Evolutionary conservation across 2,329 filamentous ascomycete species (phyloP).

Genomic region (Epichloe typhina): DNA sequence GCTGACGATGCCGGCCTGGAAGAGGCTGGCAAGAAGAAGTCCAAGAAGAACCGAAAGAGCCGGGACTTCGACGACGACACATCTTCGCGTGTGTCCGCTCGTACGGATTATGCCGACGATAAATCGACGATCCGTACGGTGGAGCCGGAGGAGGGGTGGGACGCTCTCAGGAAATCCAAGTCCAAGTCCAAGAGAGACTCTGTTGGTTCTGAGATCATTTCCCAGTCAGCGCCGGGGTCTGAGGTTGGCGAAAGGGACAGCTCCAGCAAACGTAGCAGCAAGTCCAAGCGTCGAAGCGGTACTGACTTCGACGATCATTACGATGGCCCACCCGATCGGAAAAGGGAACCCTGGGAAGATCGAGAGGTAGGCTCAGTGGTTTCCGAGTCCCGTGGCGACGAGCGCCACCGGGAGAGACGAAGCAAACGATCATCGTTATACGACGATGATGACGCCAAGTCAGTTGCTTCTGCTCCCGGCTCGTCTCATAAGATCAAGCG

Average conservation of each 20-base stretch:
- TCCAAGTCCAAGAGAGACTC: conserved; percentile 22
- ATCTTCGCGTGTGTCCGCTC: conserved; percentile 14
- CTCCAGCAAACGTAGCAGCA: conserved; percentile 27
- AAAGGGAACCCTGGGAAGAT: conserved; percentile 27
- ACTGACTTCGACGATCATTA: conserved; percentile 19
- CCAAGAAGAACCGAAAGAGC: conserved; percentile 17
- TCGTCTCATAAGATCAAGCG: conserved; percentile 11
- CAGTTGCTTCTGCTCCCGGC: conserved; percentile 18
- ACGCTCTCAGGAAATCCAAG: conserved; percentile 19
- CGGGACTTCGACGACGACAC: conserved; percentile 16
- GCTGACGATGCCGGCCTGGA: conserved; percentile 12
- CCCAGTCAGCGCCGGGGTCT: conserved; percentile 20
- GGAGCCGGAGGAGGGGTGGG: conserved; percentile 22
- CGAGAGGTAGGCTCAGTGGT: conserved; percentile 36
- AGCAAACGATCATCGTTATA: conserved; percentile 8
- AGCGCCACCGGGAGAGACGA: conserved; percentile 21
- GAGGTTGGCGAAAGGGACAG: conserved; percentile 22
- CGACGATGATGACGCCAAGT: conserved; percentile 35
- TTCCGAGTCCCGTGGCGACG: conserved; percentile 28
- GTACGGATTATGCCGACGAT: conserved; percentile 18
- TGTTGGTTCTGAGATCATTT: conserved; percentile 18
- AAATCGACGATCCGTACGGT: conserved; percentile 6
- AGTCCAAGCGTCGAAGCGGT: conserved; percentile 24
- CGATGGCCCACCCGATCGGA: conserved; percentile 26
- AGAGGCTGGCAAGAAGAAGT: conserved; percentile 14